Evolutionary conservation across 305 asterid species (phyloP), one percentile per base, ranked within the genome.

Genomic region (Ajuga reptans): DNA sequence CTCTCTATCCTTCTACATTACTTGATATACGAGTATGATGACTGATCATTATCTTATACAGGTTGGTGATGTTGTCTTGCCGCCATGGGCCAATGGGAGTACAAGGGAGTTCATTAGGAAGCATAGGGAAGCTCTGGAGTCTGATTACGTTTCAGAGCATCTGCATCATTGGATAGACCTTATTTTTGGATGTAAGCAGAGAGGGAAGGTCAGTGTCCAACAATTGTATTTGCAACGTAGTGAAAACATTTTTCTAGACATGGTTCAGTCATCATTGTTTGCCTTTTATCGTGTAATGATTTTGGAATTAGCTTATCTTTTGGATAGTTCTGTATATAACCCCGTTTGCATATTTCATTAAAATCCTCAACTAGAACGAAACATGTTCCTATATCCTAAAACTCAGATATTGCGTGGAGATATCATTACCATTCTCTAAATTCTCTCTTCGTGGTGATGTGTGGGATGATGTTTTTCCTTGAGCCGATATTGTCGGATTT

Each of bases 161-260:
- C 86, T 94, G 75, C 99, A 94, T 79, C 95, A 94, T 75, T 94
- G 99, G 99, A 94, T 94, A 74, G 99, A 94, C 83, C 97, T 94
- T 64, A 91, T 94, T 81, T 94, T 94, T 80, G 99, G 99, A 75
- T 80, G 71, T 73, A 94, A 82, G 80, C 99, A 94, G 84, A 84
- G 99, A 63, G 99, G 99, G 64, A 94, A 94, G 96, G 99, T 94
- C 64, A 67, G 95, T 79, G 42, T 68, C 53, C 45, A 14, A 51
- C 12, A 69, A 18, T 39, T 47, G 10, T 61, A 47, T 41, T 54
- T 61, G 43, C 24, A 42, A 54, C 56, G 18, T 17, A 68, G 66
- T 58, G 43, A 2, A 43, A 51, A 7, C n/a, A 46, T 45, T 65
- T 24, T 50, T 50, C 50, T 43, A 17, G 29, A 39, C n/a, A 46